Evolutionary conservation across 768 basidiomycete species (phyloP), one percentile per base, ranked within the genome.

Genomic region (Pisolithus orientalis): DNA sequence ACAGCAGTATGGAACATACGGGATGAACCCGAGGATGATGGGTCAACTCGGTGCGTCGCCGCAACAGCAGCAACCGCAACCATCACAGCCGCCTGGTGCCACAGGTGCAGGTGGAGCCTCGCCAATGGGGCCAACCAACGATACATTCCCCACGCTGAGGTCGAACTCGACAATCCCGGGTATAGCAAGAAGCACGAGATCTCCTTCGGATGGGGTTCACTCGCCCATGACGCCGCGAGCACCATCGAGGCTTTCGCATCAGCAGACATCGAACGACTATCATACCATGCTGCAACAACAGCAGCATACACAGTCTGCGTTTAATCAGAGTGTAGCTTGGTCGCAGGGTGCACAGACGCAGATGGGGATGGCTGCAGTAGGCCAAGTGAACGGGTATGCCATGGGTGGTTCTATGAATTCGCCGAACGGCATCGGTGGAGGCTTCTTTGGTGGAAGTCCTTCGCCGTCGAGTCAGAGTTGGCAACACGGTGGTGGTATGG

Each of bases 161-260:
- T 83, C 83, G 39, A 84, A 80, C 61, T 69, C 75, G 39, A 66
- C 79, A 21, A 83, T 88, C 49, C 85, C 85, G 0, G 86, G 86
- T 11, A 90, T 90, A 49, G 84, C 87, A 21, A 74, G 87, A 59
- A 87, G 82, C 58, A 79, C 80, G 47, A 76, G 86, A 51, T 88
- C 87, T 39, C 87, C 87, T n/a, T 82, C 85, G 16, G 87, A 89
- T 54, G 72, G 75, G 34, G 70, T 72, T 2, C 71, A 72, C 50
- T 77, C 75, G 2, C 75, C 75, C 1, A 70, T 71, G 59, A 73
- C 70, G 5, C 72, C 73, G 25, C 68, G 71, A 40, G 62, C 66
- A 5, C 65, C 67, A 2, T 67, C 66, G 34, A 64, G 66, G 32
- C 67, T 67, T 47, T 67, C 66, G 45, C 68, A 69, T 25, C 70